Evolutionary conservation across 2,329 filamentous ascomycete genomes (phyloP).

Genomic region (Emmonsiellopsis sp.): DNA sequence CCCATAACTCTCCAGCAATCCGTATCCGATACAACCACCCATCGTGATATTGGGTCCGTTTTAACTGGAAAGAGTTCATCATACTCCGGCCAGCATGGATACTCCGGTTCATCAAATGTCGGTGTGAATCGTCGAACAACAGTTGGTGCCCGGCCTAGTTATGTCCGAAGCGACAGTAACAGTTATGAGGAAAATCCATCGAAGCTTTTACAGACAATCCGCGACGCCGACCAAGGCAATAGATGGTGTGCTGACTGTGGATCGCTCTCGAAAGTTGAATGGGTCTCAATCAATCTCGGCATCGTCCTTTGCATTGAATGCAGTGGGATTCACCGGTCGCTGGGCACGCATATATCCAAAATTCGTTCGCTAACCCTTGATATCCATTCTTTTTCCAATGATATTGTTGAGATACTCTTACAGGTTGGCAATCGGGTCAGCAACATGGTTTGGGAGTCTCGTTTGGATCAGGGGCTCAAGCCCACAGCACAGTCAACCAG

Average conservation of each 20-base stretch:
- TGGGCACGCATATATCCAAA: conserved; percentile 97
- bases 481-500: conserved; percentile 68
- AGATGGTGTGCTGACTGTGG: conserved; percentile 91
- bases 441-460: conserved; percentile 95
- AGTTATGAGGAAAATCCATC: conserved; percentile 75
- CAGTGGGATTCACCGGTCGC: conserved; percentile 89
- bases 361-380: conserved; percentile 90
- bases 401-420: conserved; percentile 89
- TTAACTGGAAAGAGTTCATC: conserved; percentile 80
- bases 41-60: conserved; percentile 84
- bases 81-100: conserved; percentile 46
- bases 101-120: conserved; percentile 31
- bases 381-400: conserved; percentile 89
- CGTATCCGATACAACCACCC: conserved; percentile 50
- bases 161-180: conserved; percentile 59
- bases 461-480: conserved; percentile 63
- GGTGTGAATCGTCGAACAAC: conserved; percentile 77
- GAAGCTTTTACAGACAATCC: conserved; percentile 75
- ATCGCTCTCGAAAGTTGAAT: conserved; percentile 86
- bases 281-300: conserved; percentile 96
- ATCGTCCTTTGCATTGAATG: conserved; percentile 97
- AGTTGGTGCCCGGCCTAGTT: conserved; percentile 75
- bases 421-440: conserved; percentile 89
- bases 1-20: conserved; percentile 36
- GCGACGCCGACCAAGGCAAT: conserved; percentile 87